phyloP scores from a whole-genome alignment of 345 rosid species.

The Gossypium thurberi region DNA sequence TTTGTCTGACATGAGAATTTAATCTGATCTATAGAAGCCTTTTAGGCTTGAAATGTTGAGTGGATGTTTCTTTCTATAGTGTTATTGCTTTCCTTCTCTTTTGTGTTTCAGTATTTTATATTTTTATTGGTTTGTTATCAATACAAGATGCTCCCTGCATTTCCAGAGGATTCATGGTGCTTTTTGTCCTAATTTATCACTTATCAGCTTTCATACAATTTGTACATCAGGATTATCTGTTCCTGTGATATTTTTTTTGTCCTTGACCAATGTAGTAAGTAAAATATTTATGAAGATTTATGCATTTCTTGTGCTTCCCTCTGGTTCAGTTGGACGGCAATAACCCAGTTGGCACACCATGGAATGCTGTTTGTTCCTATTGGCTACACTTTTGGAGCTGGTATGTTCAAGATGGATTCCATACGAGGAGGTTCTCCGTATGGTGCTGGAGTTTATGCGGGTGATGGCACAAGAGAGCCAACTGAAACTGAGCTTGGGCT shows the following conservation, averaged over 20 bases:
- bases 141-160: background rate
- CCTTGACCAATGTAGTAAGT: background rate
- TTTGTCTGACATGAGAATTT: background rate
- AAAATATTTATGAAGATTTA: too few relatives aligned
- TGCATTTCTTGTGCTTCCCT: background rate
- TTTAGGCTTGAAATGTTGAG: background rate
- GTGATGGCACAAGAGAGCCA: conserved; percentile 70
- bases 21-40: background rate
- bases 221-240: background rate
- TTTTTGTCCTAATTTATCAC: background rate
- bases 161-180: background rate
- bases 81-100: background rate
- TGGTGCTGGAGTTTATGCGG: conserved; percentile 62
- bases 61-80: background rate
- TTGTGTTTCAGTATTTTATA: background rate
- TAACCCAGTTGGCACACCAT: conserved; percentile 71
- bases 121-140: background rate
- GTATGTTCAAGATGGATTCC: conserved; percentile 73
- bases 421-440: conserved; percentile 71
- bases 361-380: conserved; percentile 80
- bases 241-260: background rate
- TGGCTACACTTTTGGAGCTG: conserved; percentile 77
- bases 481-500: conserved; percentile 57
- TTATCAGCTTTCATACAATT: background rate
- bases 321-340: conserved; percentile 60